Evolutionary conservation across 352 stramenopile species (phyloP), one percentile per base, ranked within the genome.

Genomic region (Pythium vanterpoolii): DNA sequence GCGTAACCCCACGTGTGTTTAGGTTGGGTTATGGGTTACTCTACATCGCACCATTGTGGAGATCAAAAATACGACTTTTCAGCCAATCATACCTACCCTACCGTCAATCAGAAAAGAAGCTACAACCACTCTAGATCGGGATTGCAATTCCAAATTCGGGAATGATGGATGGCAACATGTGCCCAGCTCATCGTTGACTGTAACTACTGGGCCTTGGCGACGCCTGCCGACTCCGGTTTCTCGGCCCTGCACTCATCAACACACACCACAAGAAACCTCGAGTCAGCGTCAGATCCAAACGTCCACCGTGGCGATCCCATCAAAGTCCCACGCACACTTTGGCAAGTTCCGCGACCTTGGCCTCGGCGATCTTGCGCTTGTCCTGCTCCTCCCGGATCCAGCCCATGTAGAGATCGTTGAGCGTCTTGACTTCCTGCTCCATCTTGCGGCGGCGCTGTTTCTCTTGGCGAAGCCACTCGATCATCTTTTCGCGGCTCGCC

Each of bases 341-440:
- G n/a, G 54, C 68, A n/a, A 87, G 60, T 46, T 78, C 62, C 0
- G 68, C 58, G 40, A 93, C 34, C 45, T 86, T 81, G 21, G 77
- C 68, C 63, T 93, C 79, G 3, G 73, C 73, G 33, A 65, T 69
- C 73, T 89, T 88, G 31, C 83, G 79, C 62, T 92, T 92, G 21
- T 63, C 73, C 61, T 90, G 81, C 68, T 94, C 84, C 36, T 91
- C 76, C 19, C 79, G 78, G 61, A 94, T 87, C 84, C 84, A 94
- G 13, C 74, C 69, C 82, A 90, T 91, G 68, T 92, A 94, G 59
- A 92, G 60, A 7, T 89, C 77, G 53, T 90, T 90, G 47, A 94
- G 64, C 39, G 75, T 87, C 64, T 90, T 90, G 21, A 94, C 62
- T 53, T 94, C 82, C 36, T 83, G 74, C 59, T 94, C 84, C 23